Evolutionary conservation across 305 asterid genomes (phyloP).

Genomic region (Andrographis paniculata): DNA sequence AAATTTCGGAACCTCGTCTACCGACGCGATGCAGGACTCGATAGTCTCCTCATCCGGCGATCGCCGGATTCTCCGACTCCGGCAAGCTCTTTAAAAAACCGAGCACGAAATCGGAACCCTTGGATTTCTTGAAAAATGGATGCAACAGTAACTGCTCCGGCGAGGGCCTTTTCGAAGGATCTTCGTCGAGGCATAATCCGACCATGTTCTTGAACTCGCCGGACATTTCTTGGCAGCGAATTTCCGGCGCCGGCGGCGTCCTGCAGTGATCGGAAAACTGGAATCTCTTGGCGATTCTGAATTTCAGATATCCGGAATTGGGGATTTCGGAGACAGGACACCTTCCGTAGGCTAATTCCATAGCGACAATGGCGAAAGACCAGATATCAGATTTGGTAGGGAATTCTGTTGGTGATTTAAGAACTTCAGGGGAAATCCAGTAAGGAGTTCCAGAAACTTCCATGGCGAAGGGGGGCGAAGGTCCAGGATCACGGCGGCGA

Average conservation of each 20-base stretch:
- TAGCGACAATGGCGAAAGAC: slow-evolving; percentile 80
- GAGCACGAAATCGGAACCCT: slow-evolving; percentile 45
- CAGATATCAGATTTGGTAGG: slow-evolving; percentile 79
- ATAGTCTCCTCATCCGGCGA: slow-evolving; percentile 1
- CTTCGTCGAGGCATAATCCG: slow-evolving; percentile 69
- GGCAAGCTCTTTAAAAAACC: slow-evolving; percentile 49
- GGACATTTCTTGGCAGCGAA: slow-evolving; percentile 49
- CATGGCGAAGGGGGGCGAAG: background rate
- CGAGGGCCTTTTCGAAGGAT: slow-evolving; percentile 70
- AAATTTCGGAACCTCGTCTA: slow-evolving; percentile 59
- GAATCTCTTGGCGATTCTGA: slow-evolving; percentile 63
- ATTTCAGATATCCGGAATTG: slow-evolving; percentile 57
- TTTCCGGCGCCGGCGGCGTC: slow-evolving; percentile 23
- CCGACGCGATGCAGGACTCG: slow-evolving; percentile 25
- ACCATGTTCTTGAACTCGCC: slow-evolving; percentile 63
- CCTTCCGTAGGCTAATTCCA: slow-evolving; percentile 82
- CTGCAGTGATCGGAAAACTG: slow-evolving; percentile 68
- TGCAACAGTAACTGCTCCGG: slow-evolving; percentile 73
- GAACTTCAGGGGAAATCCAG: slow-evolving; percentile 93
- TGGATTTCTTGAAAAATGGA: slow-evolving; percentile 54
- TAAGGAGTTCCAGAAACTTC: background rate
- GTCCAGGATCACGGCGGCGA: background rate
- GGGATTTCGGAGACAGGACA: slow-evolving; percentile 78
- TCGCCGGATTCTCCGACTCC: slow-evolving; percentile 16
- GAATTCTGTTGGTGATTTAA: slow-evolving; percentile 61